Percentiles rank a stretch among this genome's conserved stretches.
These are phyloP conservation scores for Mallotus repandus DNA, from an alignment of 441 rosid genomes.

Conservation along the genomic window DNA sequence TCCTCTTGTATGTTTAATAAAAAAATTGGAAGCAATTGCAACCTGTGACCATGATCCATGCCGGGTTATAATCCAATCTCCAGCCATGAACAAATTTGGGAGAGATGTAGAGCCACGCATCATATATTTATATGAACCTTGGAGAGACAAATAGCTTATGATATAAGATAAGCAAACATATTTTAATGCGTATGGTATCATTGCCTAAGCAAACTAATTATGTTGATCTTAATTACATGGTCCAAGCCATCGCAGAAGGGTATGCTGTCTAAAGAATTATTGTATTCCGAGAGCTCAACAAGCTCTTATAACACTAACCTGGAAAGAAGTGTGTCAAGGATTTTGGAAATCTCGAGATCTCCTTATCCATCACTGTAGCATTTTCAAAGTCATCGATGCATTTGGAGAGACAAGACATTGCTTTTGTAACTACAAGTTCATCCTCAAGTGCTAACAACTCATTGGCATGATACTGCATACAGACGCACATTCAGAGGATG, in stretches of 20 bases:
- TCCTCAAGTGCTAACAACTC: constrained; percentile 46
- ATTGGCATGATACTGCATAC: constrained; percentile 48
- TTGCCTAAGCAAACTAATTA: background rate
- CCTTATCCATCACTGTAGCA: constrained; percentile 36
- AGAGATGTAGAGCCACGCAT: constrained; percentile 54
- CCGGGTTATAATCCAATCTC: constrained; percentile 59
- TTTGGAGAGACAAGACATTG: constrained; percentile 40
- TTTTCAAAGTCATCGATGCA: constrained; percentile 39
- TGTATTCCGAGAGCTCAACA: background rate
- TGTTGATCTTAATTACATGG: too few species aligned
- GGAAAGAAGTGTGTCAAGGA: constrained; percentile 62
- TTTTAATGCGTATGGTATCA: background rate
- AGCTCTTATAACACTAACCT: constrained; percentile 30
- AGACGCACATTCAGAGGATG: constrained; percentile 1
- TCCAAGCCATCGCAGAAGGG: too few species aligned
- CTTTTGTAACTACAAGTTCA: constrained; percentile 39
- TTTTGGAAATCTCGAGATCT: constrained; percentile 45
- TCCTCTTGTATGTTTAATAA: background rate
- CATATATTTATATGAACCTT: constrained; percentile 65
- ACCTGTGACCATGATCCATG: constrained; percentile 77
- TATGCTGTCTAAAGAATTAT: background rate
- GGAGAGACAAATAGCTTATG: background rate
- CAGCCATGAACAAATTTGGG: constrained; percentile 64
- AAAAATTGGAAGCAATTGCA: background rate
- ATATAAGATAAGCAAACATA: background rate